Evolutionary conservation across 139 green algal genomes (phyloP), one percentile per base, ranked within the genome.

Genomic region (Chlorella sp.): DNA sequence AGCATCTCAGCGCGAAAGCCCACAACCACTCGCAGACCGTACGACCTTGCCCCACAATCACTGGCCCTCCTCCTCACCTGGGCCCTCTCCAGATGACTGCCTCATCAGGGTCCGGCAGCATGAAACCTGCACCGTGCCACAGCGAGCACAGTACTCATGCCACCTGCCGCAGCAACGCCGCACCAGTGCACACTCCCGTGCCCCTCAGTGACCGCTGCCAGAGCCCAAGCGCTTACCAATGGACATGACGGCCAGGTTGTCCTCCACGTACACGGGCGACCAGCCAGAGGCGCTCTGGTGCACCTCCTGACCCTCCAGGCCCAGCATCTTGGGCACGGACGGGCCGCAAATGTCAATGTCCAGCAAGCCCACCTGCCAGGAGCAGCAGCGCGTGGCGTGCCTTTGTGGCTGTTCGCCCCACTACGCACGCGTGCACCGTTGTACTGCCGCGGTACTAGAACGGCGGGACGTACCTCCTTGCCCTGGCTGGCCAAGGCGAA

Each of bases 301-400:
- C 59, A 99, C 62, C 27, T 62, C 72, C 75, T 97, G 79, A 0
- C 93, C 92, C 75, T 97, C 92, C 51, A 98, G 80, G 4, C 93
- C 95, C 59, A 97, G 77, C 92, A 99, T 96, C 74, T 93, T 92
- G 31, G 95, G 95, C 10, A 96, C 74, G 4, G 88, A 96, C 10
- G 95, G 95, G 0, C 95, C 95, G 76, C 95, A 99, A 72, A 99
- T 98, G 81, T 99, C 95, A 29, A 98, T 93, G 77, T 99, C 95
- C 67, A 99, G 71, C 49, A 99, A 80, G 0, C 95, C 95, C 20
- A 98, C 94, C 81, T 97, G 74, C 17, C 62, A 29, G n/a, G 62
- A 27, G 26, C 59, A 65, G 59, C 17, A 23, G 59, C n/a, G n/a
- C n/a, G n/a, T n/a, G n/a, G n/a, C n/a, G n/a, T n/a, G n/a, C n/a